phyloP scores from a whole-genome alignment of 1,284 basidiomycete genomes.

The Cerrena zonata region DNA sequence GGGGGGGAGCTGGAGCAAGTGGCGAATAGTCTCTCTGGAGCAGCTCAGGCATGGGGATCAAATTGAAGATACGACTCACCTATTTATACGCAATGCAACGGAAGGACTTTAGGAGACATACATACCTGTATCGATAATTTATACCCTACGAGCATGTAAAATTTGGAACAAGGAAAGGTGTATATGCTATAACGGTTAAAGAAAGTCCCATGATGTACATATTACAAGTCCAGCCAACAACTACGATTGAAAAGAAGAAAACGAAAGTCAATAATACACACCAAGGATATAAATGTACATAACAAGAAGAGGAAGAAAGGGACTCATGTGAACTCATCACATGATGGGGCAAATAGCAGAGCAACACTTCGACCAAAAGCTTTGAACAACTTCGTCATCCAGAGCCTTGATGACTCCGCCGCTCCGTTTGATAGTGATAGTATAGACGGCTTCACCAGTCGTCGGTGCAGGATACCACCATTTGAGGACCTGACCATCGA shows the following conservation, averaged over 20 bases:
- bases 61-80: no score
- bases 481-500: slow-evolving; percentile 66
- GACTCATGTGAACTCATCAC: background rate
- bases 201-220: background rate
- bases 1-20: no score
- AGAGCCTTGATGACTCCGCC: slow-evolving; percentile 53
- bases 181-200: no score
- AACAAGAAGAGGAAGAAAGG: background rate
- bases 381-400: slow-evolving; percentile 9
- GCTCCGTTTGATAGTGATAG: slow-evolving; percentile 58
- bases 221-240: no score
- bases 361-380: slow-evolving; percentile 1
- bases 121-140: no score
- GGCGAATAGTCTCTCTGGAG: no score
- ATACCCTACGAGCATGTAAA: no score
- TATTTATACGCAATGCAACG: no score
- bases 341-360: slow-evolving; percentile 1
- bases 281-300: background rate
- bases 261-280: background rate
- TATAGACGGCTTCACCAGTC: slow-evolving; percentile 48
- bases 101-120: no score
- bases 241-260: background rate
- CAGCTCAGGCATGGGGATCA: no score
- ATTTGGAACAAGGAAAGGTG: no score
- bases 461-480: slow-evolving; percentile 82